Evolutionary conservation across 1,284 basidiomycete genomes (phyloP).

Genomic region (Hymenochaete sp.): DNA sequence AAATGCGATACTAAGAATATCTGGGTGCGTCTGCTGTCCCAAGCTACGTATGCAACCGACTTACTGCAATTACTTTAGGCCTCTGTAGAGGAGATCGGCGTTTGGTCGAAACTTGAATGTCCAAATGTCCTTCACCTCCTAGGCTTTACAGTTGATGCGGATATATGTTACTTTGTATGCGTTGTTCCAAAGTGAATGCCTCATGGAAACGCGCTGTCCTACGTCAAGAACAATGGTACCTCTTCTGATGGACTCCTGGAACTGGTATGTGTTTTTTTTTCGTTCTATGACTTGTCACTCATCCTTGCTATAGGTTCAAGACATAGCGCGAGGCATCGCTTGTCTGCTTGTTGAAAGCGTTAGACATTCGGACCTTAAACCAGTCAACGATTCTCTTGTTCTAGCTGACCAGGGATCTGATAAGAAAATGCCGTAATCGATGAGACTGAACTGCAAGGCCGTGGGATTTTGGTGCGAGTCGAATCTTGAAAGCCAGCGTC

Average conservation of each 20-base stretch:
- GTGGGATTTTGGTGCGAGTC: conserved; percentile 10
- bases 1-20: too few species aligned
- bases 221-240: conserved; percentile 1
- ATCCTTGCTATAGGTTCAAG: too few species aligned
- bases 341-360: conserved; percentile 3
- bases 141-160: too few species aligned
- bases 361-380: conserved; percentile 10
- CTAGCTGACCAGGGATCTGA: not conserved
- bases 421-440: conserved; percentile 13
- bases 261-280: conserved; percentile 2
- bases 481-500: not conserved
- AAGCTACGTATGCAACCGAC: conserved; percentile 3
- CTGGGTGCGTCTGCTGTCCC: too few species aligned
- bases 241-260: not conserved
- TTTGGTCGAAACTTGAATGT: conserved; percentile 46
- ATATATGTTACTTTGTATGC: too few species aligned
- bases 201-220: too few species aligned
- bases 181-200: too few species aligned
- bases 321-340: conserved; percentile 8
- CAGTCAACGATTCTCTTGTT: not conserved
- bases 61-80: conserved; percentile 24
- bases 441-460: not conserved
- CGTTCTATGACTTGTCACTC: too few species aligned
- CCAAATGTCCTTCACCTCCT: conserved; percentile 45
- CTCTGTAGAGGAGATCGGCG: conserved; percentile 42